A percentile compares a stretch with the other conserved stretches of the same genome.
Evolutionary conservation across 768 basidiomycete genomes (phyloP).

Genomic region (Suillus clintonianus): DNA sequence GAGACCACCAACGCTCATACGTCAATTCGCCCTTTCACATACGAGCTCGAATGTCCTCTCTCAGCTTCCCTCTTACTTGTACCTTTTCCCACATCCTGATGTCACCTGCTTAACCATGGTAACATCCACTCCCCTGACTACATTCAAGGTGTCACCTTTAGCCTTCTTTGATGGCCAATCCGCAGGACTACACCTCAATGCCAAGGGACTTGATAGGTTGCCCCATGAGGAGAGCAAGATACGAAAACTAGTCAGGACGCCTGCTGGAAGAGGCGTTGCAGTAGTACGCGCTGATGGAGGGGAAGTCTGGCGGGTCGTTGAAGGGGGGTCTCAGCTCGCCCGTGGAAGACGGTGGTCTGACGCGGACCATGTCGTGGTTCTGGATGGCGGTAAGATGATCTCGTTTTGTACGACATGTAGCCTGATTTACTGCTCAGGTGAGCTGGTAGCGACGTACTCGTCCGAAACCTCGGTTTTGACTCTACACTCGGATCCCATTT

Average conservation of each 20-base stretch:
- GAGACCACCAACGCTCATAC: constrained; percentile 80
- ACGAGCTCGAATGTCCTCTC: constrained; percentile 52
- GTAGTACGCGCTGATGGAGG: constrained; percentile 61
- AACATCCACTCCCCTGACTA: constrained; percentile 65
- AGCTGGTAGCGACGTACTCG: constrained; percentile 61
- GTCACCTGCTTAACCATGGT: constrained; percentile 54
- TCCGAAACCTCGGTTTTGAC: constrained; percentile 47
- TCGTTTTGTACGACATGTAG: constrained; percentile 1
- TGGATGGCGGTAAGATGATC: constrained; percentile 56
- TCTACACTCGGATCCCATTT: constrained; percentile 51
- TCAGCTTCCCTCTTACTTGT: constrained; percentile 50
- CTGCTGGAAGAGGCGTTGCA: constrained; percentile 75
- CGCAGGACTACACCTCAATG: constrained; percentile 52
- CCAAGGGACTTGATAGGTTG: constrained; percentile 40
- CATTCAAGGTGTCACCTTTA: constrained; percentile 57
- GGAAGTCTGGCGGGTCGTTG: constrained; percentile 62
- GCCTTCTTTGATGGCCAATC: constrained; percentile 61
- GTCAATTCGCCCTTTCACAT: constrained; percentile 73
- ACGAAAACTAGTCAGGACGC: constrained; percentile 69
- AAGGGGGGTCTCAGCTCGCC: constrained; percentile 48
- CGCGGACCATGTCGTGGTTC: constrained; percentile 69
- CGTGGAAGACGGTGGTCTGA: constrained; percentile 53
- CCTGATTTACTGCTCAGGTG: constrained; percentile 40
- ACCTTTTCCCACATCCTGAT: constrained; percentile 51
- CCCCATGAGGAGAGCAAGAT: constrained; percentile 55